Base-by-base conservation (phyloP, 345 rosid genomes). In the Eucalyptus guilfoylei region DNA sequence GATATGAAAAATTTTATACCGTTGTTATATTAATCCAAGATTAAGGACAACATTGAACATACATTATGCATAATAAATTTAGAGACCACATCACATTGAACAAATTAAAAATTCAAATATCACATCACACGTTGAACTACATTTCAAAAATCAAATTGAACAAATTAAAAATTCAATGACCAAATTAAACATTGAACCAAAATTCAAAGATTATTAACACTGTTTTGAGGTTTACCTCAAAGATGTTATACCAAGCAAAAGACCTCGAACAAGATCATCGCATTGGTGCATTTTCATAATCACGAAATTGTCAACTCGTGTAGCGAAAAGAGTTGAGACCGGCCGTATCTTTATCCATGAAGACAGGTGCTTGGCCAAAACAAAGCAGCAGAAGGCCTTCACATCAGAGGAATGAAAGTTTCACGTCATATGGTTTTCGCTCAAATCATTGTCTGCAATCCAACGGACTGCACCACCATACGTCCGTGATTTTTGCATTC, bases 41-140 rank as follows among this genome's bases (percentile, higher is more conserved):
- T 8, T 4, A 54, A 54, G 2, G 60, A 54, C 5, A 19, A 9
- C 12, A 54, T 55, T 24, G 3, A 55, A 55, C 13, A 24, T 55
- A 24, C 13, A 55, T 55, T 0, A 24, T 5, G 0, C 23, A 9
- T 24, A 6, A 24, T 19, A 55, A 55, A 9, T 55, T 24, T 2
- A 10, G 2, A 24, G 2, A 2, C 0, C 12, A 21, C 26, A 2
- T 54, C 5, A 54, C 11, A 21, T 54, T 8, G 11, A 54, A 54
- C 58, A 21, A 54, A 54, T 4, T 54, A 54, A 54, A 54, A 54
- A 8, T 54, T 17, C 9, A 19, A 54, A 21, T 17, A 54, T 23
- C 60, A 55, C 6, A 55, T 52, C 9, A 23, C 11, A 55, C 3
- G 5, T 1, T 0, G 4, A 3, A 8, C 1, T 23, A 55, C 60